Evolutionary conservation across 306 rosid species (phyloP).

Genomic region (Lathyrus aphaca): DNA sequence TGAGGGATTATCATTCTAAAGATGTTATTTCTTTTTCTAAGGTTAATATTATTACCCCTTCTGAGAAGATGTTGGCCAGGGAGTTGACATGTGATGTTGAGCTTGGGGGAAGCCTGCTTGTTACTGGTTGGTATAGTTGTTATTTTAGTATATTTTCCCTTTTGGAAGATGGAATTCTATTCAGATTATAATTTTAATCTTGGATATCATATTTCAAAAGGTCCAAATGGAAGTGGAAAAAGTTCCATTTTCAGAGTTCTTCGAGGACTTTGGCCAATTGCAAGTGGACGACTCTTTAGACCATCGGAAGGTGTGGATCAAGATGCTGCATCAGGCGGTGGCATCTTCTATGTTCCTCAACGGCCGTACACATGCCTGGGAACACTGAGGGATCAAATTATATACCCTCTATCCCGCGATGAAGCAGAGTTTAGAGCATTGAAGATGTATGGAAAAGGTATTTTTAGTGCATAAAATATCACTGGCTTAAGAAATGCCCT

Average conservation of each 20-base stretch:
- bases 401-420: conserved; percentile 84
- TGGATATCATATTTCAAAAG: conserved; percentile 47
- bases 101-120: conserved; percentile 81
- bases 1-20: conserved; percentile 53
- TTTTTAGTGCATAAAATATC: conserved; percentile 30
- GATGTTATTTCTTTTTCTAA: conserved; percentile 77
- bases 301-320: conserved; percentile 61
- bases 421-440: conserved; percentile 75
- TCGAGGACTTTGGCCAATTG: conserved; percentile 92
- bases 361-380: conserved; percentile 97
- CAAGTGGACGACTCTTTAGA: conserved; percentile 70
- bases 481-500: conserved; percentile 17
- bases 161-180: conserved; percentile 1
- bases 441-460: conserved; percentile 71
- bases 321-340: conserved; percentile 64
- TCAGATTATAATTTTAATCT: conserved; percentile 31
- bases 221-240: conserved; percentile 99
- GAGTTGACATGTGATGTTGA: conserved; percentile 76
- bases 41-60: conserved; percentile 86
- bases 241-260: conserved; percentile 98
- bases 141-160: conserved; percentile 23
- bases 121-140: conserved; percentile 74
- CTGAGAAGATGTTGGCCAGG: conserved; percentile 88
- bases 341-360: conserved; percentile 95
- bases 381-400: conserved; percentile 95